Evolutionary conservation across 345 rosid genomes (phyloP).

Genomic region (Eucalyptus albens): DNA sequence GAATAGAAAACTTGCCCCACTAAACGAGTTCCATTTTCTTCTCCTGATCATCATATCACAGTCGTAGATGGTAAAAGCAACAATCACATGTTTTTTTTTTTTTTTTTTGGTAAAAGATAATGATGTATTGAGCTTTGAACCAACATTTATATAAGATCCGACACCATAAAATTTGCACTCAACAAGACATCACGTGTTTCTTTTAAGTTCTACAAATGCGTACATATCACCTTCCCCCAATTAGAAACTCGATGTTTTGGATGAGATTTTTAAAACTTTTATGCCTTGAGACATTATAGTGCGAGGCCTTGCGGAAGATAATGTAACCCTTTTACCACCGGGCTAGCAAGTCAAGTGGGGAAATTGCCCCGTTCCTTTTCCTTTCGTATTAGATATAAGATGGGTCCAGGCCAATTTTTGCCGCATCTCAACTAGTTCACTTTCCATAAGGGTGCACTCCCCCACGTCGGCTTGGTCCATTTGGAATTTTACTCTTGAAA

Average conservation of each 20-base stretch:
- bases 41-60: not conserved
- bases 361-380: not conserved
- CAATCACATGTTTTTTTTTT: not conserved
- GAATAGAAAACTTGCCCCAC: not conserved
- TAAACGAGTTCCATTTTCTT: not conserved
- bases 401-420: fast-evolving
- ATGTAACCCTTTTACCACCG: not conserved
- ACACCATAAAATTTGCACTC: no score
- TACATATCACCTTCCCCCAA: not conserved
- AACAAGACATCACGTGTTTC: not conserved
- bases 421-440: not conserved
- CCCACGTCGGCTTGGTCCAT: fast-evolving
- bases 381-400: fast-evolving
- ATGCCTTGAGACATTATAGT: not conserved
- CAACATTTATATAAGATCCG: no score
- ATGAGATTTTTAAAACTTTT: fast-evolving
- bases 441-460: not conserved
- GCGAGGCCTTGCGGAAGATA: not conserved
- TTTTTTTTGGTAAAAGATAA: no score
- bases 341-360: not conserved
- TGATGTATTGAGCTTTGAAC: no score
- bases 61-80: not conserved
- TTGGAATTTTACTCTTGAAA: not conserved
- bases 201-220: not conserved
- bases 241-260: not conserved